phyloP scores from a whole-genome alignment of 768 basidiomycete genomes.

The Tulasnella sp. region DNA sequence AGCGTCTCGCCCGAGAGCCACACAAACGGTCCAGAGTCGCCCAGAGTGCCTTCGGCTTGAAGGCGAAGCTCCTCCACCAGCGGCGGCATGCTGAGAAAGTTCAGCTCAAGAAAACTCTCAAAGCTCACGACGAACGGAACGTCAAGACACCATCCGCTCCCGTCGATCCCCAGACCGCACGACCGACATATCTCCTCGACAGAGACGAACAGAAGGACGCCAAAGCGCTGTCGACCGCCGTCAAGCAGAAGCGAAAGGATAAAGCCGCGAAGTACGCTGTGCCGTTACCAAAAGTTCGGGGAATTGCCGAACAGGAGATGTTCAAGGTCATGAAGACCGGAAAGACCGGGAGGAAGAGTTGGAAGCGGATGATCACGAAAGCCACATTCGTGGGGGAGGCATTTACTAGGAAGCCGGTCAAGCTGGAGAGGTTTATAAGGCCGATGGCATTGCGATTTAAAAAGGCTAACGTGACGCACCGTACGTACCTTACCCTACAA shows the following conservation, averaged over 20 bases:
- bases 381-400: slow-evolving; percentile 98
- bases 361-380: slow-evolving; percentile 99
- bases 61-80: slow-evolving; percentile 95
- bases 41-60: slow-evolving; percentile 91
- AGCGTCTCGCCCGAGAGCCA: slow-evolving; percentile 64
- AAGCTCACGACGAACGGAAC: slow-evolving; percentile 97
- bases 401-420: slow-evolving; percentile 96
- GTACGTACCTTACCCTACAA: slow-evolving; percentile 37
- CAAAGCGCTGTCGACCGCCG: slow-evolving; percentile 86
- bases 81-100: slow-evolving; percentile 97
- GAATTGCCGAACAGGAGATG: slow-evolving; percentile 99
- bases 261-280: slow-evolving; percentile 98
- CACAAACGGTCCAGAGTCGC: slow-evolving; percentile 72
- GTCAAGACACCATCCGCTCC: slow-evolving; percentile 82
- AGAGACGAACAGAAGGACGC: slow-evolving; percentile 98
- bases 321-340: slow-evolving; percentile 99
- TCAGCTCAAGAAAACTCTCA: slow-evolving; percentile 98
- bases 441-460: slow-evolving; percentile 97
- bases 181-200: slow-evolving; percentile 92
- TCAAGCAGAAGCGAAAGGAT: slow-evolving; percentile 98
- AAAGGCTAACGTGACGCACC: slow-evolving; percentile 98
- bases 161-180: slow-evolving; percentile 72
- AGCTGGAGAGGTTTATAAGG: slow-evolving; percentile 95
- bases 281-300: slow-evolving; percentile 90
- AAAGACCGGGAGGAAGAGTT: slow-evolving; percentile 88